Evolutionary conservation across 306 rosid species (phyloP), one percentile per base, ranked within the genome.

Genomic region (Prunus dulcis): DNA sequence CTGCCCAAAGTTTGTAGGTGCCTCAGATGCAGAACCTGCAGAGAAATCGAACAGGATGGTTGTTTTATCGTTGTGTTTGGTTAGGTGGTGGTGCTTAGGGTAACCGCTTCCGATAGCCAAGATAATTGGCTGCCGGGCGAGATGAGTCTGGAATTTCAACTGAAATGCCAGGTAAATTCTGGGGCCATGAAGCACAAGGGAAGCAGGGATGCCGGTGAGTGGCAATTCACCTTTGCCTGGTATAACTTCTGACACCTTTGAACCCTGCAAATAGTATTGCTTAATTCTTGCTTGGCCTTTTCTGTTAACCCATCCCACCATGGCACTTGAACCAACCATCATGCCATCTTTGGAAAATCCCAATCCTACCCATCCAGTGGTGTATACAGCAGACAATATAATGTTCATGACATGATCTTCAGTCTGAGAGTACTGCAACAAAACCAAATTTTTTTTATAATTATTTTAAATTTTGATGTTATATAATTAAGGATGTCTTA

Each of bases 291-390:
- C 91, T 79, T 87, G 90, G 22, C 99, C 99, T 78, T 89, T 91
- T 73, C 79, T 96, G 20, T 83, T 91, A 9, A 92, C 65, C 97
- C 98, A 96, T 47, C 97, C 99, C 78, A 85, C 99, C 86, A 96
- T 89, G 41, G 98, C 98, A 89, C 99, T 96, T 5, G 99, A 92
- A 60, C 99, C 99, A 74, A 88, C 92, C 99, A 96, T 96, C 89
- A 69, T 80, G 0, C 98, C 97, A 83, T 92, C 90, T 82, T 58
- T 89, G 0, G 99, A 96, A 79, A 92, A 96, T 73, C 96, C 99
- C 49, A 96, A 84, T 62, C 99, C 99, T 30, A 92, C 97, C 99
- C 99, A 96, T 17, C 99, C 99, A 51, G 89, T 80, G 3, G 97
- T 92, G 90, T 96, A 96, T 67, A 92, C 88, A 65, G 91, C 93